Evolutionary conservation across 2,329 filamentous ascomycete genomes (phyloP).

Genomic region (Pestalotiopsis sp.): DNA sequence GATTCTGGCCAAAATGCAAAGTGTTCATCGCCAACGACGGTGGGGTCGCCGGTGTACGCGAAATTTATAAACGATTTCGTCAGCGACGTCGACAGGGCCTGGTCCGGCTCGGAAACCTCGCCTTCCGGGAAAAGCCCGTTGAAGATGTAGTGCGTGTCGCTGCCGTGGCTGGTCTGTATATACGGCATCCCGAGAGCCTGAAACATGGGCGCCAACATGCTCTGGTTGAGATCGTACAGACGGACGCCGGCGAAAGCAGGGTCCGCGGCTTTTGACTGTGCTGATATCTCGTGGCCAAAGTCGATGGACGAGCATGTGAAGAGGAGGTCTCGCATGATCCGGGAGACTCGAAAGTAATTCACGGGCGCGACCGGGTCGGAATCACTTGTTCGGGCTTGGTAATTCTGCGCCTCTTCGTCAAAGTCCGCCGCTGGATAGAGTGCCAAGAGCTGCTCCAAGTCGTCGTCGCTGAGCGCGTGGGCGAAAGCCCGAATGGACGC

Average conservation of each 20-base stretch:
- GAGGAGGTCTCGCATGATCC: constrained; percentile 25
- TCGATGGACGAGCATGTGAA: constrained; percentile 26
- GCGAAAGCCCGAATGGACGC: constrained; percentile 19
- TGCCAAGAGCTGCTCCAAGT: constrained; percentile 26
- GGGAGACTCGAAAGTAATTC: constrained; percentile 24
- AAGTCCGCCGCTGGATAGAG: constrained; percentile 29
- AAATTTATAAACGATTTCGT: not conserved
- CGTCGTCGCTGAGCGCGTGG: constrained; percentile 14
- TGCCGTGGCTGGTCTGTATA: constrained; percentile 2
- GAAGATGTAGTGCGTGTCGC: not conserved
- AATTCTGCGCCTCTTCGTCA: constrained; percentile 20
- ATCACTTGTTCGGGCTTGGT: constrained; percentile 19
- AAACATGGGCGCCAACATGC: constrained; percentile 11
- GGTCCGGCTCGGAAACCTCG: not conserved
- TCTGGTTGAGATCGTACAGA: constrained; percentile 12
- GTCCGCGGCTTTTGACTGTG: constrained; percentile 12
- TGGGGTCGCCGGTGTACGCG: not conserved
- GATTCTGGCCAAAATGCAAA: not conserved
- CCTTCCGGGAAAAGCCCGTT: not conserved
- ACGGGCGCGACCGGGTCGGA: constrained; percentile 22
- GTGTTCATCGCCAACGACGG: not conserved
- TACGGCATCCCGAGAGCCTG: constrained; percentile 10
- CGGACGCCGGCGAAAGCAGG: constrained; percentile 1
- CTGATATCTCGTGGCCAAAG: constrained; percentile 20
- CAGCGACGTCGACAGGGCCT: not conserved